Evolutionary conservation across 331 rosid genomes (phyloP).

Genomic region (Acacia concinna): DNA sequence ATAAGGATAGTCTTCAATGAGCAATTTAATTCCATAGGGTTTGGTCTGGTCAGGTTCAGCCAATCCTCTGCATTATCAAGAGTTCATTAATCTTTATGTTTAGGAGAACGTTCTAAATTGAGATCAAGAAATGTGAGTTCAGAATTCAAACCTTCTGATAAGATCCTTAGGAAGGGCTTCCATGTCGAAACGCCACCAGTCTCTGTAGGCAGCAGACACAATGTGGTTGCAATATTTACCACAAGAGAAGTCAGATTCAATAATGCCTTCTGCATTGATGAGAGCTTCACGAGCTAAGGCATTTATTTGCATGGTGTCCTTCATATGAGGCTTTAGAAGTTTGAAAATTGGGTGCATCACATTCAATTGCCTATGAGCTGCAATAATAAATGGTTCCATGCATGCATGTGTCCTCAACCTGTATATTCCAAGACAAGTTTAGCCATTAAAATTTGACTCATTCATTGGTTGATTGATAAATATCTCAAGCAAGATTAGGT

Average conservation of each 20-base stretch:
- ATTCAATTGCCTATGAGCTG: slow-evolving; percentile 78
- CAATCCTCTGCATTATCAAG: slow-evolving; percentile 44
- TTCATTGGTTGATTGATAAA: not conserved
- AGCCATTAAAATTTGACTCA: not conserved
- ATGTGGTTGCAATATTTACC: slow-evolving; percentile 65
- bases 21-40: slow-evolving; percentile 68
- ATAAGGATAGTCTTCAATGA: slow-evolving; percentile 79
- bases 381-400: slow-evolving; percentile 78
- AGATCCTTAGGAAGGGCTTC: slow-evolving; percentile 84
- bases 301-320: slow-evolving; percentile 72
- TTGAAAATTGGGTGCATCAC: slow-evolving; percentile 80
- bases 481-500: not conserved
- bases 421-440: not conserved
- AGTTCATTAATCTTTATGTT: not conserved
- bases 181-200: slow-evolving; percentile 77
- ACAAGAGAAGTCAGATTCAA: slow-evolving; percentile 70
- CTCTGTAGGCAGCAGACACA: slow-evolving; percentile 71
- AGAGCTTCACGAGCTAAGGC: slow-evolving; percentile 72
- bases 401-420: slow-evolving; percentile 88
- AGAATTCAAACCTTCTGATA: slow-evolving; percentile 42
- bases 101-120: not conserved
- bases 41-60: slow-evolving; percentile 75
- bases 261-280: slow-evolving; percentile 68
- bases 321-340: slow-evolving; percentile 80
- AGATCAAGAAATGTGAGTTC: not conserved